Base-by-base conservation (phyloP, 805 yeast species). In the Candida railenensis region DNA sequence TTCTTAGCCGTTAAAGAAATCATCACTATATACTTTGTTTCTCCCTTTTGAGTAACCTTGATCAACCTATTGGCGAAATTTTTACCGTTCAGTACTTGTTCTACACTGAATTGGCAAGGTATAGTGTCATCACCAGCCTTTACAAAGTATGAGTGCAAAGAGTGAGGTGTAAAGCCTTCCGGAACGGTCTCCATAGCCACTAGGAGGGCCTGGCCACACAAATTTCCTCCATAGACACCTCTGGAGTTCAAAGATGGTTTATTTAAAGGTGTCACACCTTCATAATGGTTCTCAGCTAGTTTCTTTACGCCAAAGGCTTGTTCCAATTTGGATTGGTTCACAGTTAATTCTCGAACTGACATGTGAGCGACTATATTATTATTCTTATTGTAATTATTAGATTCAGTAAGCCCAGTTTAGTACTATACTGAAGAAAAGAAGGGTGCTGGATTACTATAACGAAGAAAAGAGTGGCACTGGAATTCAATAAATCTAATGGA, bases 221-320 rank as follows among this genome's bases (percentile, higher is more conserved):
- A 48, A 40, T 67, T 70, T 1, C 76, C 76, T 1, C 75, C 76
- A 45, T 59, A 71, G n/a, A 66, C 69, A n/a, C 73, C 74, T 33
- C 68, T 55, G 12, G 61, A 50, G 18, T 39, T 44, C 4, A 54
- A 48, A 5, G 55, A 52, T 1, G 63, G 61, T 45, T 59, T 59
- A n/a, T 44, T 46, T 21, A 61, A 51, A 4, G 55, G 63, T 1
- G 20, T 37, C 16, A 53, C 18, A 3, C 58, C 58, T 36, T 53
- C 54, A 37, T 45, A 54, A 20, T 41, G 39, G 22, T 12, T 30
- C 4, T 47, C 50, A 16, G 37, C 41, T 14, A 50, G 34, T 15
- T 51, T 30, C 11, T 48, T 48, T 20, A 55, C 54, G 3, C 47
- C 55, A 40, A 53, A 55, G 16, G 52, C 43, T 18, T 46, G 36